These are phyloP conservation scores for Microbotryomycetes sp. DNA, from an alignment of 1,284 basidiomycete genomes.

Conservation along the genomic window DNA sequence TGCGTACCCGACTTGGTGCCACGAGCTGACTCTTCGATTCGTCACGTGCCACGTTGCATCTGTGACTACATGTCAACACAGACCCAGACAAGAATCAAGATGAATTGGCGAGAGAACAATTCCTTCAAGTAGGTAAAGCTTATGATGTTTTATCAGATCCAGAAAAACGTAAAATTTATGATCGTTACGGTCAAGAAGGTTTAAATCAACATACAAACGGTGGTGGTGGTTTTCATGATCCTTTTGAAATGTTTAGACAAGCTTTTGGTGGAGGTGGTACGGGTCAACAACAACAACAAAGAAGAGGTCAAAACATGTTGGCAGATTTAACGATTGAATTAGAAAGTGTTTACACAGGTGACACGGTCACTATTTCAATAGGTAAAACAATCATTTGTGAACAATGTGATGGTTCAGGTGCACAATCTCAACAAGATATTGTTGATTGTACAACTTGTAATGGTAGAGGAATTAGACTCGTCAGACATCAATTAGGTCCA, in stretches of 20 bases:
- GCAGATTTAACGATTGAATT: conserved; percentile 82
- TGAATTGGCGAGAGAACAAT: conserved; percentile 45
- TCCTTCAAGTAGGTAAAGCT: conserved; percentile 50
- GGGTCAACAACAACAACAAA: conserved; percentile 58
- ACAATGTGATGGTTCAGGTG: conserved; percentile 85
- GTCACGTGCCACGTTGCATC: too few species aligned
- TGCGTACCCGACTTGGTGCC: background rate
- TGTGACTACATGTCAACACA: background rate
- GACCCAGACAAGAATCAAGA: conserved; percentile 78
- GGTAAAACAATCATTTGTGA: conserved; percentile 84
- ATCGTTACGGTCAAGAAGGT: conserved; percentile 74
- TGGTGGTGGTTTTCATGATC: conserved; percentile 58
- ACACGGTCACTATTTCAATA: conserved; percentile 78
- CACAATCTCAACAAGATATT: conserved; percentile 76
- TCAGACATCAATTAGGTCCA: conserved; percentile 70
- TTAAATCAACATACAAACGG: conserved; percentile 60
- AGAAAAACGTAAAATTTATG: conserved; percentile 86
- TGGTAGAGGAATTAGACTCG: conserved; percentile 75
- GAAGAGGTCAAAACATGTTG: conserved; percentile 72
- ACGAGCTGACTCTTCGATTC: background rate
- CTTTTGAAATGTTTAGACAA: conserved; percentile 85
- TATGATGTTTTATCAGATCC: conserved; percentile 84
- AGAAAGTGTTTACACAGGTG: conserved; percentile 77
- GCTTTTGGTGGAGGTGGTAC: conserved; percentile 75
- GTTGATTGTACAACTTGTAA: conserved; percentile 70